Base-by-base conservation (phyloP, 2,329 filamentous ascomycete species). In the Sclerotinia minor region DNA sequence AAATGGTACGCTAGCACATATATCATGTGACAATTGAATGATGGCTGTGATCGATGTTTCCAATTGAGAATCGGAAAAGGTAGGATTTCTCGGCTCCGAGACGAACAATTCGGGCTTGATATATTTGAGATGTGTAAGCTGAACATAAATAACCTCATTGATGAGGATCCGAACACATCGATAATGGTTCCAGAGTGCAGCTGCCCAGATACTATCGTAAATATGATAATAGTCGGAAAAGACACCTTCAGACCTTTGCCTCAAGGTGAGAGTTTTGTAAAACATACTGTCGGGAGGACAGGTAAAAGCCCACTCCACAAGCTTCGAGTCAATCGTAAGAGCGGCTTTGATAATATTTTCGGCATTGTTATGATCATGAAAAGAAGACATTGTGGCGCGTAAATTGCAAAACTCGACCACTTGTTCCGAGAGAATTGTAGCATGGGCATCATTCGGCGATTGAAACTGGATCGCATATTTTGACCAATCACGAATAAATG, bases 401-500 rank as follows among this genome's bases (percentile, higher is more conserved):
- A 75, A 68, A 63, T 75, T 68, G 47, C 67, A 69, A 47, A 72
- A 74, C 64, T 70, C 66, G 44, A 74, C 72, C 29, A 82, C 78
- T 1, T 83, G 79, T 41, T 79, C 71, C 6, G 77, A 74, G 54
- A 78, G 75, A 19, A 75, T 74, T 53, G 84, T 79, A 60, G 82
- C 78, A 32, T 77, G 74, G 7, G 64, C 55, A 44, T 74, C 70
- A 13, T 68, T 69, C 8, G 57, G 55, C 2, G 66, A 68, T 65
- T 74, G 71, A 38, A 69, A 72, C 24, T 72, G 64, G 1, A 74
- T 55, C 29, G 58, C 60, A 19, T 67, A 60, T 11, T 68, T 65
- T 53, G 83, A 80, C 54, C 85, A 80, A 32, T 83, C 78, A 41
- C 81, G 76, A 68, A 86, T 77, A 45, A 79, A 75, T n/a, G 78